Evolutionary conservation across 139 green algal species (phyloP), one percentile per base, ranked within the genome.

Genomic region (Nannochloris sp.): DNA sequence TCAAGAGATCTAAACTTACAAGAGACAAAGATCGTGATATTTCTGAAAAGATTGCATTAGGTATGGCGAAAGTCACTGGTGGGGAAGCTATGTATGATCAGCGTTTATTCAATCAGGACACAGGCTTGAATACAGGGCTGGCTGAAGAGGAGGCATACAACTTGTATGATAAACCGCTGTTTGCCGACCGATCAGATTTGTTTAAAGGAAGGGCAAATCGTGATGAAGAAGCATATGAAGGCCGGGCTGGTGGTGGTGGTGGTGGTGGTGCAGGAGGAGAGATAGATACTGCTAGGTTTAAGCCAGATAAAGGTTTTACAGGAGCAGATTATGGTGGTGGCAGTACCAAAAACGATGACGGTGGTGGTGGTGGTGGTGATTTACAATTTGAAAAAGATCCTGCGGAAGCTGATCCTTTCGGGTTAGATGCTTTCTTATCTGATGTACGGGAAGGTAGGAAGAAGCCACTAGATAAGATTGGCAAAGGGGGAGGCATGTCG

Each of bases 71-170:
- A 39, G 68, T 68, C 27, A 77, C 61, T 4, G 75, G 74, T 35
- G 87, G 86, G 24, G 92, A 97, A 79, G 86, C 89, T 24, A 85
- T 92, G 85, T 98, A 98, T 76, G 93, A 98, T 82, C 84, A 93
- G 74, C 85, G 93, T 3, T 80, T 98, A 56, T 98, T 98, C 85
- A 98, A 98, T 82, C 93, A 96, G 81, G 92, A 97, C 19, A 70
- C 65, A 25, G 70, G 63, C 25, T 84, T 96, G 75, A 80, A 67
- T 29, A 74, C 70, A 10, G 92, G 92, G 14, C 89, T 97, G 65
- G 87, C 71, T 0, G 68, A 72, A 0, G 92, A 98, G 35, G 93
- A 98, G 73, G 53, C 53, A 27, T 98, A 98, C 81, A 92, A 89
- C 74, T 54, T 96, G 42, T 98, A 98, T 69, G 93, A 98, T 80